Conservation (phyloP, 2,329 filamentous ascomycete species). For the Geosmithia morbida region DNA sequence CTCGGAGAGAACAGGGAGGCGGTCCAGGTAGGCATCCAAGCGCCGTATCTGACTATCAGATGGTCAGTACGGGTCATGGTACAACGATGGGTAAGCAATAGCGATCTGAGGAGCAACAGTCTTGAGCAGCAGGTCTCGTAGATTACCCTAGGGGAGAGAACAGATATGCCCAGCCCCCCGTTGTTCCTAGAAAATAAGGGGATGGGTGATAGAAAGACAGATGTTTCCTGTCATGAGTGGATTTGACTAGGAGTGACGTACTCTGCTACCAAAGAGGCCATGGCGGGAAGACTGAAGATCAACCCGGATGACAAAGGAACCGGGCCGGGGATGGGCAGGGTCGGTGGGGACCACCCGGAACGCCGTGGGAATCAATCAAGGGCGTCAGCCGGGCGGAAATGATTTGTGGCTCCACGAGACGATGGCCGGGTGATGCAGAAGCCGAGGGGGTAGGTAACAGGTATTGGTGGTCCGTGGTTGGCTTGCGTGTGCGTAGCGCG, state of each 20-base stretch:
- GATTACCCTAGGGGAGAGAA: background rate
- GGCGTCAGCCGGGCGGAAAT: background rate
- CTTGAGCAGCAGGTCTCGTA: slow-evolving; percentile 5
- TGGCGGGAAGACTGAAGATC: background rate
- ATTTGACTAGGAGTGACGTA: background rate
- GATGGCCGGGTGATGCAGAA: background rate
- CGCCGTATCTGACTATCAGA: slow-evolving; percentile 41
- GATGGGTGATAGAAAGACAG: background rate
- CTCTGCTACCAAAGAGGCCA: background rate
- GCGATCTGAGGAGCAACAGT: slow-evolving; percentile 20
- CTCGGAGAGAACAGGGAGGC: slow-evolving; percentile 29
- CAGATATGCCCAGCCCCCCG: background rate
- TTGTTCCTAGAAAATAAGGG: too few relatives aligned
- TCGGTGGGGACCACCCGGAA: background rate
- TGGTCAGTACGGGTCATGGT: background rate
- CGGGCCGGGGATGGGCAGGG: background rate
- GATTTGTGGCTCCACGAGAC: background rate
- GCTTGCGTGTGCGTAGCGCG: background rate
- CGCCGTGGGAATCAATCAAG: background rate
- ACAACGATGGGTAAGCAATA: background rate
- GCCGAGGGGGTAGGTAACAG: background rate
- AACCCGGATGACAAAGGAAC: background rate
- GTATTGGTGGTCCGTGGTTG: background rate
- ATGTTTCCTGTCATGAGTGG: background rate
- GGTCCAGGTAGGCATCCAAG: slow-evolving; percentile 51